A percentile compares a stretch with the other conserved stretches of the same genome.
phyloP scores from a whole-genome alignment of 2,329 filamentous ascomycete genomes.

The Cladosporium halotolerans region DNA sequence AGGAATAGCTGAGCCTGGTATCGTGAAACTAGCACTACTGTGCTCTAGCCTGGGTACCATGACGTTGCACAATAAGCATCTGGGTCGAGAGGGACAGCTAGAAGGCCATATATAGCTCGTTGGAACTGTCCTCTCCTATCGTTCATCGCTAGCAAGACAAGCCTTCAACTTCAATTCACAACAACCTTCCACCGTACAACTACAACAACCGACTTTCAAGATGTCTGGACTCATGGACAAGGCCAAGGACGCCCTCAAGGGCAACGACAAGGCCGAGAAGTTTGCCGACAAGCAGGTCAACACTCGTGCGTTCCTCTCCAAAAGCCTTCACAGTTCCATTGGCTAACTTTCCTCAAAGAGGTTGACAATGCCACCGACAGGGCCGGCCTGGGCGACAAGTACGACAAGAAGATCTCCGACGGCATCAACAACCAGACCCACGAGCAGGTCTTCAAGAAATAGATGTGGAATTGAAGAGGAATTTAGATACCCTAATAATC shows the following conservation, averaged over 20 bases:
- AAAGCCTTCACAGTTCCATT: not conserved
- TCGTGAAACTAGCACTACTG: too few relatives aligned
- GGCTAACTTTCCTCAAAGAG: not conserved
- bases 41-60: too few relatives aligned
- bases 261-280: slow-evolving; percentile 16
- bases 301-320: slow-evolving; percentile 5
- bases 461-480: not conserved
- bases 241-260: slow-evolving; percentile 13
- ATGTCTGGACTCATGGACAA: slow-evolving; percentile 23
- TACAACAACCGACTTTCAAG: slow-evolving; percentile 2
- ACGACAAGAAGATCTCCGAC: slow-evolving; percentile 23
- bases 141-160: not conserved
- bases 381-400: slow-evolving; percentile 20
- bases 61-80: too few relatives aligned
- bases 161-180: not conserved
- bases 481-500: slow-evolving; percentile 24
- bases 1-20: too few relatives aligned
- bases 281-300: slow-evolving; percentile 14
- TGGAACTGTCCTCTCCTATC: not conserved
- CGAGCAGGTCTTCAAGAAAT: slow-evolving; percentile 7
- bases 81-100: too few relatives aligned
- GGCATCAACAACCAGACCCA: slow-evolving; percentile 20
- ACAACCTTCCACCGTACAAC: not conserved
- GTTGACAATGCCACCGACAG: slow-evolving; percentile 19
- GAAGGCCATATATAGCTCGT: too few relatives aligned